A percentile compares a stretch with the other conserved stretches of the same genome.
Conservation (phyloP, 148 eudicot genomes). For the Fagopyrum tataricum region DNA sequence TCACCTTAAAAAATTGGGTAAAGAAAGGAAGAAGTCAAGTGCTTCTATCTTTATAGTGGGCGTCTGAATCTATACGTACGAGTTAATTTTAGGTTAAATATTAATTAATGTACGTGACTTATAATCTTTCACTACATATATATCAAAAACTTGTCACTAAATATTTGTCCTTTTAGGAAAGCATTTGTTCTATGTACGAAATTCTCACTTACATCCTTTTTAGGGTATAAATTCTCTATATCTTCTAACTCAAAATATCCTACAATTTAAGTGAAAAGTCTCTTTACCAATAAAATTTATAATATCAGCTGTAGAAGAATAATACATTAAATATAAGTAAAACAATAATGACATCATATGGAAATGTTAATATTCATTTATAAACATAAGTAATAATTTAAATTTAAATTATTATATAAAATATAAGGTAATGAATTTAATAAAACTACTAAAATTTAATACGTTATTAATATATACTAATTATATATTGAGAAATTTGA, state of each 20-base stretch:
- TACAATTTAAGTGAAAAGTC: not conserved
- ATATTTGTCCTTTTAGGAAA: not conserved
- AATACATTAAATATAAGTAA: not conserved
- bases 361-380: not conserved
- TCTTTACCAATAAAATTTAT: not conserved
- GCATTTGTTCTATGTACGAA: not conserved
- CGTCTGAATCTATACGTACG: too few relatives aligned
- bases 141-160: conserved; percentile 1
- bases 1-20: too few relatives aligned
- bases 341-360: not conserved
- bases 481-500: too few relatives aligned
- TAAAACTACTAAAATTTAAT: too few relatives aligned
- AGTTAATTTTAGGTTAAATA: not conserved
- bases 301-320: not conserved
- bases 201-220: not conserved
- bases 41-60: too few relatives aligned
- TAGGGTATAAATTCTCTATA: not conserved
- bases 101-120: not conserved
- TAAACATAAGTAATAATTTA: too few relatives aligned
- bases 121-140: not conserved
- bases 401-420: too few relatives aligned
- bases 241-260: not conserved
- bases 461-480: too few relatives aligned
- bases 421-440: too few relatives aligned
- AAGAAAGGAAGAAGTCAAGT: too few relatives aligned